Percentiles rank a stretch among this genome's conserved stretches.
Evolutionary conservation across 495 filamentous ascomycete genomes (phyloP).

Genomic region (Massariosphaeria phaeospora): DNA sequence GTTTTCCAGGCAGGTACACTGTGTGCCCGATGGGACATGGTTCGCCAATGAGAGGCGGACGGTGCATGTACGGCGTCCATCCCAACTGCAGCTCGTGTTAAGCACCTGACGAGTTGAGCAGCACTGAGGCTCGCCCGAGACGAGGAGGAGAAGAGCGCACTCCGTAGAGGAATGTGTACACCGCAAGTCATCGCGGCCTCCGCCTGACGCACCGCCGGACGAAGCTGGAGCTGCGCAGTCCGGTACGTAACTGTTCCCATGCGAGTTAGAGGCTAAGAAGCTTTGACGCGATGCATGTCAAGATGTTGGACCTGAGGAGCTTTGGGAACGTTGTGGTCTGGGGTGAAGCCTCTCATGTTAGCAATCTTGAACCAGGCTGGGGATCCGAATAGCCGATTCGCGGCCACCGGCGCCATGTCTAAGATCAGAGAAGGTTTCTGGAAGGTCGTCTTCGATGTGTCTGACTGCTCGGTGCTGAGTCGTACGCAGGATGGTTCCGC

Average conservation of each 20-base stretch:
- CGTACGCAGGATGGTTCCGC: not conserved
- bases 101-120: conserved; percentile 15
- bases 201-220: not conserved
- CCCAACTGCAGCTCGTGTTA: conserved; percentile 21
- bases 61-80: not conserved
- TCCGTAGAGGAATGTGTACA: conserved; percentile 14
- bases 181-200: conserved; percentile 11
- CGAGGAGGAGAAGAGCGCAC: not conserved
- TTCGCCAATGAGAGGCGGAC: not conserved
- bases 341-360: not conserved
- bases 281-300: conserved; percentile 10
- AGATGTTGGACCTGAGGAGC: conserved; percentile 1
- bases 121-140: too few species aligned
- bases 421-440: conserved; percentile 7
- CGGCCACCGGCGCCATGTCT: not conserved
- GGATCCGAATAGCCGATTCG: not conserved
- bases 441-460: not conserved
- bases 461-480: conserved; percentile 8
- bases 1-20: conserved; percentile 5
- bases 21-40: not conserved
- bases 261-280: conserved; percentile 6
- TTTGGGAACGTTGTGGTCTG: conserved; percentile 5
- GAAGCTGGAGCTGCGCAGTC: not conserved
- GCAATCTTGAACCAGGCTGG: not conserved
- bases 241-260: not conserved